Evolutionary conservation across 495 filamentous ascomycete genomes (phyloP).

Genomic region (Penicillium robsamsonii): DNA sequence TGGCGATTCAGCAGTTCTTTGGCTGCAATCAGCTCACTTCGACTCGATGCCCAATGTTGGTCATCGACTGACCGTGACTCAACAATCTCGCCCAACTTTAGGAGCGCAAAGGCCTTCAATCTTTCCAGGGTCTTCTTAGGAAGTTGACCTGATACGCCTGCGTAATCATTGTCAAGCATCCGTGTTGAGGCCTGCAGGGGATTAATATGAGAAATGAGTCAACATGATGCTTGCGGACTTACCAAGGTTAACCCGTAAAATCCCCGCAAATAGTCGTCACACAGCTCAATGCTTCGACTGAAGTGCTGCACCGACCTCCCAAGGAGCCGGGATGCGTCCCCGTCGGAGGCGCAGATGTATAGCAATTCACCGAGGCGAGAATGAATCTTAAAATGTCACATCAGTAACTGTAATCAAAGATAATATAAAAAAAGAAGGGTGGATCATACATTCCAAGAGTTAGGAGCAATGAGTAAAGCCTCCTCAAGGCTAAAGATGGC

Average conservation of each 20-base stretch:
- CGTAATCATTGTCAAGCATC: conserved; percentile 20
- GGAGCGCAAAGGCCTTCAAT: conserved; percentile 69
- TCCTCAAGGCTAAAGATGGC: conserved; percentile 90
- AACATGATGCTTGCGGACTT: conserved; percentile 21
- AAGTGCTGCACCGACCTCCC: conserved; percentile 76
- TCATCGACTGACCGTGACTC: conserved; percentile 52
- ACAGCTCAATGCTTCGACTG: conserved; percentile 87
- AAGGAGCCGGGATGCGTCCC: conserved; percentile 50
- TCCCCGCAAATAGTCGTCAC: conserved; percentile 86
- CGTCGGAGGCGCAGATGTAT: conserved; percentile 60
- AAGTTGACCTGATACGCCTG: conserved; percentile 19
- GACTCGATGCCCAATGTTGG: conserved; percentile 67
- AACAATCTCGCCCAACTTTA: conserved; percentile 74
- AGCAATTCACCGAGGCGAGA: conserved; percentile 81
- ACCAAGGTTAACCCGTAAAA: conserved; percentile 89
- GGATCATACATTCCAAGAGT: conserved; percentile 84
- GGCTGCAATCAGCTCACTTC: conserved; percentile 74
- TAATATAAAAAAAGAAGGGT: background rate
- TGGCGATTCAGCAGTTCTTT: conserved; percentile 61
- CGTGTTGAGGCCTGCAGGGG: conserved; percentile 20
- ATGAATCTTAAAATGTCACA: conserved; percentile 60
- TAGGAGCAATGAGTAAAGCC: conserved; percentile 80
- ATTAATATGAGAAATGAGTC: background rate
- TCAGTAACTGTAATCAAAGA: conserved; percentile 3
- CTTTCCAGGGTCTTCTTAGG: conserved; percentile 55